Conservation (phyloP, 140 eudicot genomes). For the Ambrosia hybrid region DNA sequence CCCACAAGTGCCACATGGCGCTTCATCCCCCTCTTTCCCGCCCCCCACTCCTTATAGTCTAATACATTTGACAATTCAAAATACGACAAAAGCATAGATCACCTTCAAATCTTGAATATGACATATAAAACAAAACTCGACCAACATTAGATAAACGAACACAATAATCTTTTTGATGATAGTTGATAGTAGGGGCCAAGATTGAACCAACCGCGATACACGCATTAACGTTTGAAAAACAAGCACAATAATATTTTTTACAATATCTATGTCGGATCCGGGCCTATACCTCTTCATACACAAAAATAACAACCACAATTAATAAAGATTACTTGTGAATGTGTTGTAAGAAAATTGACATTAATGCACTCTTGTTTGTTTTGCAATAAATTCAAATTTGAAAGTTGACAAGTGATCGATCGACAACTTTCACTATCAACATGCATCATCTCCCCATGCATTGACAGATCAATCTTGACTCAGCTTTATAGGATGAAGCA, state of each 20-base stretch:
- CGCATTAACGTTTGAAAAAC: no score
- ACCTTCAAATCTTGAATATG: conserved; percentile 2
- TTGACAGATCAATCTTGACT: not conserved
- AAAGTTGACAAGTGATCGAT: not conserved
- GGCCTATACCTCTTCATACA: no score
- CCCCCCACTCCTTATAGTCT: no score
- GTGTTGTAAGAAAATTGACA: not conserved
- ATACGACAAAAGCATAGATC: not conserved
- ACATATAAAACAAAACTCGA: not conserved
- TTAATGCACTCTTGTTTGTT: not conserved
- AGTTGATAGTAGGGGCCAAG: no score
- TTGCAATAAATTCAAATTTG: not conserved
- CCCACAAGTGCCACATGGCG: no score
- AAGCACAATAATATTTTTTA: no score
- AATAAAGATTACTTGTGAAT: no score
- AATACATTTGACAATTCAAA: not conserved
- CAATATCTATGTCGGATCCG: no score
- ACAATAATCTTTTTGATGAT: not conserved
- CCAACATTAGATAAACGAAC: not conserved
- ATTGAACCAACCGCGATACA: not conserved
- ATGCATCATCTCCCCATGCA: not conserved
- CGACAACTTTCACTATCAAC: conserved; percentile 8
- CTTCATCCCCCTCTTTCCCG: no score
- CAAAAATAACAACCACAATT: no score
- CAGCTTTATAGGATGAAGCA: not conserved